Conservation (phyloP, 805 yeast species). For the Wickerhamiella nectarea region DNA sequence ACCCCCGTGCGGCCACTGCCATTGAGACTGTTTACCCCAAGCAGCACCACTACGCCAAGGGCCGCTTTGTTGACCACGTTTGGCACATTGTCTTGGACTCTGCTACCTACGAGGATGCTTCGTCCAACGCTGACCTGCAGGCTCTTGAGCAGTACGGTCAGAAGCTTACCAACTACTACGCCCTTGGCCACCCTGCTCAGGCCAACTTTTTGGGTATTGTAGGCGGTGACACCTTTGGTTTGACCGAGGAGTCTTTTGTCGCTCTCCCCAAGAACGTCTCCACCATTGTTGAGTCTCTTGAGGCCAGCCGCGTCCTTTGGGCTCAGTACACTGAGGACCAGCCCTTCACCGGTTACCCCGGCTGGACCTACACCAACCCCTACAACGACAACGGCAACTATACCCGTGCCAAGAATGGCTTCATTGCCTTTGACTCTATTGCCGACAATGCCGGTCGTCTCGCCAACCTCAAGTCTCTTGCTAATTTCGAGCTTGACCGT, state of each 20-base stretch:
- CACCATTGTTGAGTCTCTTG: slow-evolving; percentile 36
- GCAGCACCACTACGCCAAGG: slow-evolving; percentile 22
- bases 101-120: slow-evolving; percentile 39
- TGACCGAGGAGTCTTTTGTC: slow-evolving; percentile 34
- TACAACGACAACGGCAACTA: slow-evolving; percentile 28
- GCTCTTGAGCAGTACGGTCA: slow-evolving; percentile 34
- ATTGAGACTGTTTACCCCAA: slow-evolving; percentile 23
- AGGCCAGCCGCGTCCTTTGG: slow-evolving; percentile 36
- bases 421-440: slow-evolving; percentile 32
- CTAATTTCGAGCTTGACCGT: slow-evolving; percentile 32
- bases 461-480: slow-evolving; percentile 36
- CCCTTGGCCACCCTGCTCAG: slow-evolving; percentile 40
- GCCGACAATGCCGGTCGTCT: slow-evolving; percentile 28
- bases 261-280: slow-evolving; percentile 35
- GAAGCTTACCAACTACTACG: slow-evolving; percentile 38
- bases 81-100: slow-evolving; percentile 38
- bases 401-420: slow-evolving; percentile 41
- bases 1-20: slow-evolving; percentile 23
- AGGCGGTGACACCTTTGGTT: slow-evolving; percentile 39
- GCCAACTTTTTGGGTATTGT: slow-evolving; percentile 40
- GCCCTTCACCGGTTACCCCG: slow-evolving; percentile 41
- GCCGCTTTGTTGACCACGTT: slow-evolving; percentile 22
- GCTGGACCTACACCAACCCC: slow-evolving; percentile 32
- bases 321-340: slow-evolving; percentile 40
- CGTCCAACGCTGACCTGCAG: slow-evolving; percentile 32